phyloP scores from a whole-genome alignment of 768 basidiomycete genomes.

The Rhodosporidiobolus odoratus region DNA sequence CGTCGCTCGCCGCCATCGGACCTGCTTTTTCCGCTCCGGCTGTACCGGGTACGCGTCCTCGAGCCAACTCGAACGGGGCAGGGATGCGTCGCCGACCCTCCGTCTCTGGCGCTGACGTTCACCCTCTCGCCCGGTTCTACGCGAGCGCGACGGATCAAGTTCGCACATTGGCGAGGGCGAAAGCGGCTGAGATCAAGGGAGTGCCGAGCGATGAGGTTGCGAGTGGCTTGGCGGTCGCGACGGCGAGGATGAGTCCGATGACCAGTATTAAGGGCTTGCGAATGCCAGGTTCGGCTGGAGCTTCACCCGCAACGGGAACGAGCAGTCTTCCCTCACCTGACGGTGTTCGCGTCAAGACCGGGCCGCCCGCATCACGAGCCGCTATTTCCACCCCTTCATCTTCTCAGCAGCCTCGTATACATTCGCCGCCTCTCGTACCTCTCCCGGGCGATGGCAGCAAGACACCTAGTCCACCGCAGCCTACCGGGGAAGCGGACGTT shows the following conservation, averaged over 20 bases:
- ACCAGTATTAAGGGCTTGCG: neutral
- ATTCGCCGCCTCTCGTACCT: no score
- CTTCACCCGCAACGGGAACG: neutral
- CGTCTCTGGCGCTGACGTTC: neutral
- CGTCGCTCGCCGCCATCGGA: neutral
- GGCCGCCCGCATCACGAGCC: no score
- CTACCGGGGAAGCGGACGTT: no score
- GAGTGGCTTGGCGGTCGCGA: neutral
- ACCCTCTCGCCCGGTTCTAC: conserved; percentile 5
- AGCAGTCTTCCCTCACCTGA: no score
- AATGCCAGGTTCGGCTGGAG: neutral
- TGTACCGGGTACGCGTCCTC: neutral
- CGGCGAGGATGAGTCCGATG: neutral
- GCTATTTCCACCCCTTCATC: no score
- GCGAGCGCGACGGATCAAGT: neutral
- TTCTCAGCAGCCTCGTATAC: no score
- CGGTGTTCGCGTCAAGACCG: no score
- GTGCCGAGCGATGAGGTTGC: conserved; percentile 2
- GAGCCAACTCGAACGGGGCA: neutral
- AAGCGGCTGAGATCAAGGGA: neutral
- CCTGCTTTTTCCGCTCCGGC: neutral
- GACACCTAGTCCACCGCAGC: no score
- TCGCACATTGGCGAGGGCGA: neutral
- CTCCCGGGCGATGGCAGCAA: no score
- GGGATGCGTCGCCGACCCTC: conserved; percentile 8